A percentile compares a stretch with the other conserved stretches of the same genome.
phyloP scores from a whole-genome alignment of 2,329 filamentous ascomycete species.

The Phialemoniopsis sp. region DNA sequence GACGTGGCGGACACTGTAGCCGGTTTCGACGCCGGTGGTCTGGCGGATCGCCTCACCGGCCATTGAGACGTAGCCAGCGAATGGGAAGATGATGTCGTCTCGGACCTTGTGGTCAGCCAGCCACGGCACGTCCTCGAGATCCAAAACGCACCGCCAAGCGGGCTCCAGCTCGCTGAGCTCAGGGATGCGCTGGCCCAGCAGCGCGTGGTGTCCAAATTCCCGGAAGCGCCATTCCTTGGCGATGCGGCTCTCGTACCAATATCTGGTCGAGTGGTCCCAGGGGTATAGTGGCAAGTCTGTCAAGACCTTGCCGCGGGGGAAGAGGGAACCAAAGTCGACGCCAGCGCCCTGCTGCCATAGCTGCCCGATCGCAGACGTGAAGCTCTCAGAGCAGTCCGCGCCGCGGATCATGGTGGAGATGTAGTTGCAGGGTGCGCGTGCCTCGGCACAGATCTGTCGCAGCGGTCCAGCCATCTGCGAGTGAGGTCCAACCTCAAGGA shows the following conservation, averaged over 20 bases:
- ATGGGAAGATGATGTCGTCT: slow-evolving; percentile 31
- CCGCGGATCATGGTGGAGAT: neutral
- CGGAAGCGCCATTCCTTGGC: neutral
- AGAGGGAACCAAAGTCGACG: neutral
- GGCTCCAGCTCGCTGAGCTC: slow-evolving; percentile 1
- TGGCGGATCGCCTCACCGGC: slow-evolving; percentile 9
- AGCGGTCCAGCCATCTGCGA: slow-evolving; percentile 5
- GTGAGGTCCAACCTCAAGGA: slow-evolving; percentile 9
- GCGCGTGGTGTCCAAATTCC: slow-evolving; percentile 1
- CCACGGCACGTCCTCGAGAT: slow-evolving; percentile 21
- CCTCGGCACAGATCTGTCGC: slow-evolving; percentile 5
- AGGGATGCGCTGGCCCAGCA: slow-evolving; percentile 3
- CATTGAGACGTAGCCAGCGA: slow-evolving; percentile 9
- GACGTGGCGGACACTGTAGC: slow-evolving; percentile 21
- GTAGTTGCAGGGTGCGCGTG: neutral
- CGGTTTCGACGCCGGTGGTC: slow-evolving; percentile 15
- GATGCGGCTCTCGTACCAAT: slow-evolving; percentile 4
- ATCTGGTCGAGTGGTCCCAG: slow-evolving; percentile 5
- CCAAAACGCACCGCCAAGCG: slow-evolving; percentile 3
- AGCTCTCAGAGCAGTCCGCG: no score
- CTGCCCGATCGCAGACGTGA: no score
- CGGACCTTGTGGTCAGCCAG: slow-evolving; percentile 36
- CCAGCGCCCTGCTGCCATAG: no score
- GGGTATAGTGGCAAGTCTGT: slow-evolving; percentile 6
- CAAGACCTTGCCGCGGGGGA: neutral